Evolutionary conservation across 805 yeast genomes (phyloP), one percentile per base, ranked within the genome.

Genomic region (Wickerhamomyces alni): DNA sequence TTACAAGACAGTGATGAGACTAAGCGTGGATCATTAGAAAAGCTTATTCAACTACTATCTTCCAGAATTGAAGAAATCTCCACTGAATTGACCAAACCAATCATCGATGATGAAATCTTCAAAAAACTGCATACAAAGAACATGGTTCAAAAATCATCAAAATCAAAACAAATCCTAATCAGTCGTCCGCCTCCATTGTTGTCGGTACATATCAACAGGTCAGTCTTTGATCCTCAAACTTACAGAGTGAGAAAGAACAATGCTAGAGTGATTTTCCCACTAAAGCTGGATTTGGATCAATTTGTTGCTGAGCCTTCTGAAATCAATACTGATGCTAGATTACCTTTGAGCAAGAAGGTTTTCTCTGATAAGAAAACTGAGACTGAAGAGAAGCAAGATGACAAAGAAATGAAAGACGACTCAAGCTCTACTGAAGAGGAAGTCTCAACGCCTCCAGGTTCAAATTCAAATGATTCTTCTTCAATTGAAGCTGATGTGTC

Each of bases 191-290:
- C 97, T 1, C 82, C 88, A 10, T 70, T 87, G 40, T 67, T 91
- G 34, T 77, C 91, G 39, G 74, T 91, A 33, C 98, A 93, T 59
- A 83, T 91, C 46, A 91, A 91, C 59, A 75, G 99, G 55, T 87
- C 96, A 2, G 96, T 87, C 12, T 91, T 88, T 60, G 97, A 91
- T 59, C 86, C 93, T 40, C 67, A 76, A 40, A 84, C 95, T 0
- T 93, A 85, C 44, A 76, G 75, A 69, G 83, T 87, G 21, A 75
- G 86, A 47, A 91, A 91, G 58, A 89, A 89, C 58, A 77, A 85
- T 36, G 82, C 96, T 5, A 74, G 77, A 37, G 91, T 91, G n/a
- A 61, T 74, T 10, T 88, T 88, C 65, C 91, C 95, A 4, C 54
- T 75, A 31, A 66, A 70, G 33, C 64, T 91, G 43, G 81, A 87